A percentile compares a stretch with the other conserved stretches of the same genome.
These are phyloP conservation scores for Epichloe sibirici DNA, from an alignment of 2,329 filamentous ascomycete species.

Conservation along the genomic window DNA sequence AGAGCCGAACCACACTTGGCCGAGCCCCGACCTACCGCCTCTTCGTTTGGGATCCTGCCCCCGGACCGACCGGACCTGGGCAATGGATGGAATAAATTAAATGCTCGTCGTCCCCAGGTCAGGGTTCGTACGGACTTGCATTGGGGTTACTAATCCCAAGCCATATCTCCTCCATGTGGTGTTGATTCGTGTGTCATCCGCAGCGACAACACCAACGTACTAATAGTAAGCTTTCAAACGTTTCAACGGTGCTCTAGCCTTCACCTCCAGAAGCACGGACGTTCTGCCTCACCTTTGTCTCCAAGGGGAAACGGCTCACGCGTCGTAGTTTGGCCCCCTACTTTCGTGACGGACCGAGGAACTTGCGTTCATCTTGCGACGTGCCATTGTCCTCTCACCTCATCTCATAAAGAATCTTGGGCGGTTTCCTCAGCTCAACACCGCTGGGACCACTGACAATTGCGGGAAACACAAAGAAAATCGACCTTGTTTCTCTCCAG, in stretches of 20 bases:
- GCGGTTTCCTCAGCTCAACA: not conserved
- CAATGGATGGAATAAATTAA: not conserved
- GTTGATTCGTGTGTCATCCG: not conserved
- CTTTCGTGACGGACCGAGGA: not conserved
- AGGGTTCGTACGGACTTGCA: not conserved
- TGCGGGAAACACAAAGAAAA: not conserved
- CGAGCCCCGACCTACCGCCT: slow-evolving; percentile 4
- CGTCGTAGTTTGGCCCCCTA: not conserved
- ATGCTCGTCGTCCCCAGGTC: not conserved
- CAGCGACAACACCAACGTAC: not conserved
- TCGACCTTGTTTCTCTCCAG: not conserved
- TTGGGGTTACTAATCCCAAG: not conserved
- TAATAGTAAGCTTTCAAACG: not conserved
- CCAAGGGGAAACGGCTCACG: not conserved
- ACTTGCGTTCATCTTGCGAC: not conserved
- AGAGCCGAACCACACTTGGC: slow-evolving; percentile 2
- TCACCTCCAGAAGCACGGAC: not conserved
- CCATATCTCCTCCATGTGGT: not conserved
- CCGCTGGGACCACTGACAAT: not conserved
- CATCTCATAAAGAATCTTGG: not conserved
- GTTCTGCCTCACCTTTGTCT: not conserved
- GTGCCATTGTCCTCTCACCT: not conserved
- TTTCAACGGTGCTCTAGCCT: not conserved
- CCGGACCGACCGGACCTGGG: not conserved
- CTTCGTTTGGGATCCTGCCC: not conserved